These are phyloP conservation scores for Albifimbria verrucaria DNA, from an alignment of 2,329 filamentous ascomycete genomes.

Conservation along the genomic window DNA sequence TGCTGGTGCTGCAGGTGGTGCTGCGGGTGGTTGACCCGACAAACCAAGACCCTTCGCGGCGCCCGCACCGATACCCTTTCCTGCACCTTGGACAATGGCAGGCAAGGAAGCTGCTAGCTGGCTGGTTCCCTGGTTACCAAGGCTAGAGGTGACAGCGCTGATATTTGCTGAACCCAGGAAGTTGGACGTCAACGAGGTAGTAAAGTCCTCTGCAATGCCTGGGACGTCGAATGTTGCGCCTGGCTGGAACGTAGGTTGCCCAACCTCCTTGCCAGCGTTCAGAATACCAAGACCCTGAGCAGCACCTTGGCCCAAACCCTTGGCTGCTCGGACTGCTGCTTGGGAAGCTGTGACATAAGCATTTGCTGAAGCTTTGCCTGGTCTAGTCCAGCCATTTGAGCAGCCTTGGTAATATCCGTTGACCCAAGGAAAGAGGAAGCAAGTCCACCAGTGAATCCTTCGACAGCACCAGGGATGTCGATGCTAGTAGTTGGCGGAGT, in stretches of 20 bases:
- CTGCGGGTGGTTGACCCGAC: background rate
- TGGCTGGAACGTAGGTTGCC: background rate
- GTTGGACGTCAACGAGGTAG: background rate
- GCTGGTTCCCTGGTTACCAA: background rate
- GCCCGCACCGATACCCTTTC: background rate
- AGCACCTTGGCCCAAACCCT: background rate
- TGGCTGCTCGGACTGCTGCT: background rate
- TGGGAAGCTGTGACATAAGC: background rate
- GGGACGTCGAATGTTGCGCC: background rate
- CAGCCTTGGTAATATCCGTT: background rate
- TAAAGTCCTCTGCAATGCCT: background rate
- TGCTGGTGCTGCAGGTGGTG: background rate
- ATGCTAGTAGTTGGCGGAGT: background rate
- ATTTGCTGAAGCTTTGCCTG: background rate
- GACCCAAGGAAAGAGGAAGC: background rate
- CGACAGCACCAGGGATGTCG: background rate
- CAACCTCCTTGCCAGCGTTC: background rate
- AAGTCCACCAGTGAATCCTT: background rate
- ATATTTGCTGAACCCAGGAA: background rate
- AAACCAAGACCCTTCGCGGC: background rate
- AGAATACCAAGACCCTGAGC: background rate
- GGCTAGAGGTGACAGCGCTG: background rate
- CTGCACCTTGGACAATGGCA: constrained; percentile 1
- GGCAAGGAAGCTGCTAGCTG: background rate
- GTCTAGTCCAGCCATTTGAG: background rate